These are phyloP conservation scores for Taiwanofungus camphoratus DNA, from an alignment of 1,284 basidiomycete genomes.

Conservation along the genomic window DNA sequence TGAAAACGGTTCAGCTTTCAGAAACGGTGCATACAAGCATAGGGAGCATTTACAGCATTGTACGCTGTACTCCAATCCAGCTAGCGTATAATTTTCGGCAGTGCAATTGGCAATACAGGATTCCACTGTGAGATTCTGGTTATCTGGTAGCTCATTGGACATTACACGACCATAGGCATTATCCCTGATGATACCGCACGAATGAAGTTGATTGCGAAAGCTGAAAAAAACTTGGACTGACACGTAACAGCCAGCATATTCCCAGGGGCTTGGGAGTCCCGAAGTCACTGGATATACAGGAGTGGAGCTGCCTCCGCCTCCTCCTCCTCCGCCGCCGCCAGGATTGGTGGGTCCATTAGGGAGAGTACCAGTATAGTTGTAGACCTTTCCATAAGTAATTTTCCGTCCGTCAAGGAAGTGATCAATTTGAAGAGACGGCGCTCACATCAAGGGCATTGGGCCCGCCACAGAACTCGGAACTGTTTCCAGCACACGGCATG, in stretches of 20 bases:
- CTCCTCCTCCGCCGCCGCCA: constrained; percentile 36
- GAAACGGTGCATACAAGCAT: neutral
- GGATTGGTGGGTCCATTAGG: constrained; percentile 32
- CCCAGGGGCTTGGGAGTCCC: constrained; percentile 47
- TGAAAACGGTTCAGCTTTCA: neutral
- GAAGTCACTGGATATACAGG: constrained; percentile 41
- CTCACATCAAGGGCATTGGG: constrained; percentile 35
- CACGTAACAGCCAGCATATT: constrained; percentile 51
- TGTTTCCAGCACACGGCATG: constrained; percentile 60
- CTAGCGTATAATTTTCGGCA: constrained; percentile 31
- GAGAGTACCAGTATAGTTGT: constrained; percentile 56
- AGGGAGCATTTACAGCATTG: constrained; percentile 37
- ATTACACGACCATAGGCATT: constrained; percentile 35
- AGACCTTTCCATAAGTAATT: constrained; percentile 31
- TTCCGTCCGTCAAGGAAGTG: neutral
- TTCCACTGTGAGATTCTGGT: constrained; percentile 33
- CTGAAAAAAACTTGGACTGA: constrained; percentile 25
- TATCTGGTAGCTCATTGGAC: constrained; percentile 27
- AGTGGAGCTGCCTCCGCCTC: constrained; percentile 28
- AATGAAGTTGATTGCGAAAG: no score
- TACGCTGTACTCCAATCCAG: constrained; percentile 41
- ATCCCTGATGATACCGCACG: no score
- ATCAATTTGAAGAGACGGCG: neutral
- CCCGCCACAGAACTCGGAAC: constrained; percentile 62
- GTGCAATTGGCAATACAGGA: constrained; percentile 32